Evolutionary conservation across 495 filamentous ascomycete genomes (phyloP), one percentile per base, ranked within the genome.

Genomic region (Trichoderma parareesei): DNA sequence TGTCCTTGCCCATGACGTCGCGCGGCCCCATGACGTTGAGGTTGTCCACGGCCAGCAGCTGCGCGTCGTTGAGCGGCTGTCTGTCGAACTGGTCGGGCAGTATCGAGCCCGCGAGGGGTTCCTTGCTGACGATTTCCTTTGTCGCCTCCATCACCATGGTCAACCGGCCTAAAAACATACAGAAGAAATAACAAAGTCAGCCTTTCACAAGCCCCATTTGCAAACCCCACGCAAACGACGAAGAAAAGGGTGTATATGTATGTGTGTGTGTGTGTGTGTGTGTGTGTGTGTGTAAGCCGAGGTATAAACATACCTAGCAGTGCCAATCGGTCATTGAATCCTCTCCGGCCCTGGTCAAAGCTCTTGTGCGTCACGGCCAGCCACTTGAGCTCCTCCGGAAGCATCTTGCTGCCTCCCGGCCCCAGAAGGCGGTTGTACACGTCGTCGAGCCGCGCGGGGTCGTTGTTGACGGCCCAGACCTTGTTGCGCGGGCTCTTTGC

Each of bases 311-410:
- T 35, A 48, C 94, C 94, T 44, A 96, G 79, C 67, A 89, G 92
- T n/a, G 89, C 88, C 74, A 99, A 81, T 65, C 92, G 86, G 66
- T 97, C 93, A 74, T 98, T 99, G 78, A 90, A 97, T 11, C 92
- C 92, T 78, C 92, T 87, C 71, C 91, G 81, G 60, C 92, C 94
- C 69, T 97, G 91, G 77, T 98, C 94, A 74, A 97, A 98, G 76
- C 91, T 96, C 86, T 97, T 97, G 75, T 99, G 94, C 46, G 94
- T 99, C 65, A 99, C 84, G 11, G 93, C 93, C 68, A 97, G 82
- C 94, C 93, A 99, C 77, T 97, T 97, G 69, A 93, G 80, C 77
- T 98, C 92, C 3, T 97, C 92, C 42, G 87, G 87, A 67, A 98
- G 81, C 73, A 93, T 70, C 67, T 82, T 80, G 64, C 87, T 83